Conservation (phyloP, 352 stramenopile species). For the Phytopythium chamaehyphon region DNA sequence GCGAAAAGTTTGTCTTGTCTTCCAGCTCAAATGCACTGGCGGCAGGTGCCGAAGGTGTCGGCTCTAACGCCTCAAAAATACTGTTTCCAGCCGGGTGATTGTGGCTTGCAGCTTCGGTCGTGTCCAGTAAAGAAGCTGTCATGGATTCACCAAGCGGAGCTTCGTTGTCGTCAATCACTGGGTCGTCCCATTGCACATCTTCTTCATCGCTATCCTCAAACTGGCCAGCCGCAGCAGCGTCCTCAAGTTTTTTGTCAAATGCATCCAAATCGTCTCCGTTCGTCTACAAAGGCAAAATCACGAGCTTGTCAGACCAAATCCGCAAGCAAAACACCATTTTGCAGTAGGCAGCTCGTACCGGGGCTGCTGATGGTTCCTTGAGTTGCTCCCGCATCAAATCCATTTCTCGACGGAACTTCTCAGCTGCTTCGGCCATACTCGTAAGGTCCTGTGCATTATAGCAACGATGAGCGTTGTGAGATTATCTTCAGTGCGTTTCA, state of each 20-base stretch:
- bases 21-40: slow-evolving; percentile 15
- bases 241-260: slow-evolving; percentile 79
- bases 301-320: neutral
- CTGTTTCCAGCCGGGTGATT: slow-evolving; percentile 4
- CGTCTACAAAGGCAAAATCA: neutral
- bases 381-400: slow-evolving; percentile 71
- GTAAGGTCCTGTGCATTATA: slow-evolving; percentile 55
- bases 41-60: slow-evolving; percentile 6
- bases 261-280: slow-evolving; percentile 47
- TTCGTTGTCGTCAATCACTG: slow-evolving; percentile 13
- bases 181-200: slow-evolving; percentile 56
- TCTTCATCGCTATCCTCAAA: slow-evolving; percentile 86
- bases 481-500: slow-evolving; percentile 1
- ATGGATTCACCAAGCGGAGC: slow-evolving; percentile 21
- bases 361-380: slow-evolving; percentile 21
- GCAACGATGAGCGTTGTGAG: slow-evolving; percentile 5
- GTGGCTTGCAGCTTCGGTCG: slow-evolving; percentile 2
- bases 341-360: slow-evolving; percentile 13
- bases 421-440: slow-evolving; percentile 72
- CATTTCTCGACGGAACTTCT: slow-evolving; percentile 86
- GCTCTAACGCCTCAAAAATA: slow-evolving; percentile 32
- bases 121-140: slow-evolving; percentile 8
- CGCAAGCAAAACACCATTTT: too few species aligned
- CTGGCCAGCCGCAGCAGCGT: slow-evolving; percentile 62
- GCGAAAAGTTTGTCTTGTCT: slow-evolving; percentile 29